Conservation (phyloP, 257 asterid genomes). For the Gynochthodes officinalis region DNA sequence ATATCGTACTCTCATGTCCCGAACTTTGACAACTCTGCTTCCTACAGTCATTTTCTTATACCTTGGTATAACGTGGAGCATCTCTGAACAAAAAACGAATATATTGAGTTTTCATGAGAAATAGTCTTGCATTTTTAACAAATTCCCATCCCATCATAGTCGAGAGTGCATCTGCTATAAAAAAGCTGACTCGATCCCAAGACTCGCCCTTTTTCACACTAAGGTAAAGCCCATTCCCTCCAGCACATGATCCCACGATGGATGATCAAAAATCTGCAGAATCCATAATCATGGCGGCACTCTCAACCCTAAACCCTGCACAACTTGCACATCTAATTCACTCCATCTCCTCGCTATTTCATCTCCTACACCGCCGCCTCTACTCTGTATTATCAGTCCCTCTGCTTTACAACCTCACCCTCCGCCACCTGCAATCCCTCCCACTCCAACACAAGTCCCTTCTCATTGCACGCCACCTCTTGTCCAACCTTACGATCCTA, state of each 20-base stretch:
- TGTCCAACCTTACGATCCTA: conserved; percentile 52
- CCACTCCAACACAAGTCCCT: conserved; percentile 71
- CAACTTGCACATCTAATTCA: conserved; percentile 54
- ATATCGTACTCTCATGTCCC: conserved; percentile 14
- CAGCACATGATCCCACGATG: conserved; percentile 42
- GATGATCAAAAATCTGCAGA: conserved; percentile 36
- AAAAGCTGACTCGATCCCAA: conserved; percentile 14
- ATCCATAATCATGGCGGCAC: conserved; percentile 59
- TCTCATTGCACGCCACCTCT: conserved; percentile 75
- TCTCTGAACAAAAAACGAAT: too few species aligned
- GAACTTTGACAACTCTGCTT: neutral
- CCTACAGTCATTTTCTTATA: too few species aligned
- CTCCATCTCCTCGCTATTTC: conserved; percentile 64
- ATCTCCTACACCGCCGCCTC: conserved; percentile 63
- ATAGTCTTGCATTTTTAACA: neutral
- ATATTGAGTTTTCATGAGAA: neutral
- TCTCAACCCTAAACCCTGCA: conserved; percentile 54
- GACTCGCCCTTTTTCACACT: neutral
- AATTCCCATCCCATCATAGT: conserved; percentile 1
- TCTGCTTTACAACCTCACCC: conserved; percentile 59
- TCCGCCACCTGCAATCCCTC: conserved; percentile 77
- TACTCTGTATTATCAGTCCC: conserved; percentile 67
- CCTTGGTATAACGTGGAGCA: neutral
- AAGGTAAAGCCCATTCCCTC: neutral
- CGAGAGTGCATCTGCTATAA: conserved; percentile 15